Evolutionary conservation across 306 rosid species (phyloP), one percentile per base, ranked within the genome.

Genomic region (Glycine latifolia): DNA sequence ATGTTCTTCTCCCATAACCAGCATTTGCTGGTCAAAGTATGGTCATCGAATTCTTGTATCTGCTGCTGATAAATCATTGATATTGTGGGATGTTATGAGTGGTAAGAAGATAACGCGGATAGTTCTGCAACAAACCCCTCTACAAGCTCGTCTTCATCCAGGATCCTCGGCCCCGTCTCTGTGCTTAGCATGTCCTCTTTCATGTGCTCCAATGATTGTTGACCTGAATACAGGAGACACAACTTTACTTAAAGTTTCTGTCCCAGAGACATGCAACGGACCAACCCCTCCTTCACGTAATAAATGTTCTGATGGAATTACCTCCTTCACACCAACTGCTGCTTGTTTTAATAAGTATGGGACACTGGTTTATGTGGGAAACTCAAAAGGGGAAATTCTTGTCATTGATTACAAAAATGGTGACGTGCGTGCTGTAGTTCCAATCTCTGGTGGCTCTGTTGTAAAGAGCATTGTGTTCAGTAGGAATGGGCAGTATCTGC

Each of bases 311-410:
- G 98, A 95, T 78, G 99, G 90, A 67, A 76, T 86, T 71, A 91
- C 90, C 9, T 76, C 98, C 20, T 93, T 85, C 80, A 84, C 94
- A 70, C 99, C 99, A 16, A 93, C 99, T 20, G 97, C 98, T 59
- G 98, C 99, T 33, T 95, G 99, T 84, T 95, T 93, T 83, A 91
- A 90, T 79, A 95, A 95, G 84, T 77, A 71, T 70, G 99, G 98
- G 5, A 89, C 87, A 65, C 79, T 95, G 82, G 91, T 95, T 77
- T 95, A 93, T 83, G 92, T 92, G 48, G 99, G 98, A 80, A 95
- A 93, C 92, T 95, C 98, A 43, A 95, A 95, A 82, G 99, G 99
- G 50, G 99, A 95, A 89, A 92, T 95, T 84, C 97, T 95, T 75
- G 49, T 95, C 62, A 86, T 89, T 72, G 97, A 95, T 80, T 77